Evolutionary conservation across 306 rosid genomes (phyloP), one percentile per base, ranked within the genome.

Genomic region (Trifolium dubium): DNA sequence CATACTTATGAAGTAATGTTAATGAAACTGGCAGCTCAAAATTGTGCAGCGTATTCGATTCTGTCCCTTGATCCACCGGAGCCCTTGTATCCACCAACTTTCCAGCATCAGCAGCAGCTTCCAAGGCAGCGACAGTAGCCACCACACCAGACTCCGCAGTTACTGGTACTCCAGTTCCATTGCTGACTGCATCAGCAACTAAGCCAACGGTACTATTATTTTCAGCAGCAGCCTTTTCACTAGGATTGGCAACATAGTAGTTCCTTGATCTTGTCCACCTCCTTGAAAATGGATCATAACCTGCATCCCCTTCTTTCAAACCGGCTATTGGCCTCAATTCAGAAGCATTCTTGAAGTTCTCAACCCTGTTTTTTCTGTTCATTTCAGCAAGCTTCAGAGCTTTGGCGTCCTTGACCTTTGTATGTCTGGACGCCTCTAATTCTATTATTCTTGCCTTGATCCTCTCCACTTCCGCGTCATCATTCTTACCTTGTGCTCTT

Each of bases 201-300:
- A 77, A 37, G 6, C 60, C 83, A 56, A 59, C 77, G 5, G 32
- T 72, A 74, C 10, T 81, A n/a, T 28, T 81, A 77, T 64, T 85
- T 74, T 53, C 88, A 69, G 79, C 89, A 3, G 62, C 78, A 30
- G 59, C 77, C 15, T 60, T 81, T 74, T 77, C 96, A 51, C 88
- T 88, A 4, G 92, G 91, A 32, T 83, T 86, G 46, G 86, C 63
- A 71, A 84, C 87, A 72, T 89, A 94, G 79, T 94, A 94, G 82
- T 94, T 94, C 78, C 92, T 94, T 17, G 99, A 94, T 82, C 96
- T 82, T 46, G 99, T 94, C 99, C 99, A 94, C 82, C 99, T 85
- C 85, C 97, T 89, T 10, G 99, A 94, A 83, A 94, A 94, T 37
- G 97, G 99, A 86, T 94, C 99, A 80, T 94, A 92, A 73, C 99